A percentile compares a stretch with the other conserved stretches of the same genome.
Evolutionary conservation across 352 stramenopile genomes (phyloP).

Genomic region (Elongisporangium undulatum): DNA sequence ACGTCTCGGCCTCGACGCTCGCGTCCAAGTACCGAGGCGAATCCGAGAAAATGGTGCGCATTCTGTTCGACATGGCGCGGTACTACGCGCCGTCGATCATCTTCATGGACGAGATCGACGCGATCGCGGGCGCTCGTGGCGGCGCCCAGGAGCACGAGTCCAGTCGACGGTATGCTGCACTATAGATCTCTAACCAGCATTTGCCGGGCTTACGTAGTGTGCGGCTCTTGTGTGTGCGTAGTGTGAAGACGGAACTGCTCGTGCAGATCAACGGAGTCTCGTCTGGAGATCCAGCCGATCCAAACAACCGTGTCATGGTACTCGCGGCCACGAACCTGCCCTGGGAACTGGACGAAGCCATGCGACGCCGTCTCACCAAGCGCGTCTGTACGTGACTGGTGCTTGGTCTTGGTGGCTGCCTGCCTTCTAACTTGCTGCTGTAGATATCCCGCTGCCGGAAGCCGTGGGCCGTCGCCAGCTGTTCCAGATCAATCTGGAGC

Average conservation of each 20-base stretch:
- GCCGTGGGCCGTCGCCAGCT: slow-evolving; percentile 54
- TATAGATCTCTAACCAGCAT: not conserved
- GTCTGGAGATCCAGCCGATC: slow-evolving; percentile 35
- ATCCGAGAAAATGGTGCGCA: slow-evolving; percentile 94
- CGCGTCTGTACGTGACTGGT: slow-evolving; percentile 59
- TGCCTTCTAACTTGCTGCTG: too few relatives aligned
- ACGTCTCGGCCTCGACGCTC: slow-evolving; percentile 90
- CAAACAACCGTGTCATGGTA: slow-evolving; percentile 81
- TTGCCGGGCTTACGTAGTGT: not conserved
- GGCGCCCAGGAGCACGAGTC: slow-evolving; percentile 81
- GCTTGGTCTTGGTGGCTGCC: not conserved
- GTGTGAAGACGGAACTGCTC: slow-evolving; percentile 97
- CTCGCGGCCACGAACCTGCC: slow-evolving; percentile 95
- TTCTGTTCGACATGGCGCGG: slow-evolving; percentile 98
- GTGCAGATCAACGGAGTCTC: slow-evolving; percentile 97
- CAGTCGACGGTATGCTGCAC: slow-evolving; percentile 49
- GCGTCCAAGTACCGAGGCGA: slow-evolving; percentile 94
- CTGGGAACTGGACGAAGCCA: slow-evolving; percentile 96
- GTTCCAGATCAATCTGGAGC: slow-evolving; percentile 73
- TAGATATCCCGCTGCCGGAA: slow-evolving; percentile 74
- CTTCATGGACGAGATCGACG: slow-evolving; percentile 99
- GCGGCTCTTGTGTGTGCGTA: slow-evolving; percentile 32
- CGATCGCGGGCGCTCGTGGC: slow-evolving; percentile 77
- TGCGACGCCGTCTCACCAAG: slow-evolving; percentile 95
- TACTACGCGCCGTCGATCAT: slow-evolving; percentile 97